Percentiles rank a stretch among this genome's conserved stretches.
These are phyloP conservation scores for Cladophialophora yegresii DNA, from an alignment of 2,329 filamentous ascomycete genomes.

Conservation along the genomic window DNA sequence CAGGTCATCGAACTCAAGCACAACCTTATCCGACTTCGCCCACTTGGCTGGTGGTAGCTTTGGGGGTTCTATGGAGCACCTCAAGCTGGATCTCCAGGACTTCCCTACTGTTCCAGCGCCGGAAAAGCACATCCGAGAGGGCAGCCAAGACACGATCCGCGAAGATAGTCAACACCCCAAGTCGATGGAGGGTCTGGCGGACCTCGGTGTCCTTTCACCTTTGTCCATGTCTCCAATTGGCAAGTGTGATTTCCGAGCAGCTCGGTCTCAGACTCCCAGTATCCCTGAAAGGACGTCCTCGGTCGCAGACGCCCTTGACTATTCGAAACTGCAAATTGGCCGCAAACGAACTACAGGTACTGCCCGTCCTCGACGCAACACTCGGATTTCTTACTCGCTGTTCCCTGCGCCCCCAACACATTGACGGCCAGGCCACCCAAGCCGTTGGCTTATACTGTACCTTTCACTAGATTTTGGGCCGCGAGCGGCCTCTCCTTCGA, in stretches of 20 bases:
- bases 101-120: background rate
- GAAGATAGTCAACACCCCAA: conserved; percentile 18
- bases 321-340: conserved; percentile 5
- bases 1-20: conserved; percentile 51
- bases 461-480: background rate
- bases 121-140: conserved; percentile 24
- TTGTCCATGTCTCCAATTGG: conserved; percentile 6
- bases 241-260: conserved; percentile 24
- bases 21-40: conserved; percentile 47
- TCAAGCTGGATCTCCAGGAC: conserved; percentile 27
- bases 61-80: conserved; percentile 30
- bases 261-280: conserved; percentile 23
- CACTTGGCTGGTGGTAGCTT: conserved; percentile 34
- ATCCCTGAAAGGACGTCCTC: conserved; percentile 35
- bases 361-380: conserved; percentile 30
- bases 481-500: background rate
- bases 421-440: background rate
- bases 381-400: conserved; percentile 49
- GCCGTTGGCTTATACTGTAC: conserved; percentile 3
- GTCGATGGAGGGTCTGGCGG: background rate
- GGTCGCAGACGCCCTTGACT: conserved; percentile 16
- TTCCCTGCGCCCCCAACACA: conserved; percentile 40
- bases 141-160: conserved; percentile 32
- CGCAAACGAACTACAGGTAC: conserved; percentile 33
- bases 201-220: background rate